Percentiles rank a stretch among this genome's conserved stretches.
Evolutionary conservation across 2,329 filamentous ascomycete genomes (phyloP).

Genomic region (Capronia coronata): DNA sequence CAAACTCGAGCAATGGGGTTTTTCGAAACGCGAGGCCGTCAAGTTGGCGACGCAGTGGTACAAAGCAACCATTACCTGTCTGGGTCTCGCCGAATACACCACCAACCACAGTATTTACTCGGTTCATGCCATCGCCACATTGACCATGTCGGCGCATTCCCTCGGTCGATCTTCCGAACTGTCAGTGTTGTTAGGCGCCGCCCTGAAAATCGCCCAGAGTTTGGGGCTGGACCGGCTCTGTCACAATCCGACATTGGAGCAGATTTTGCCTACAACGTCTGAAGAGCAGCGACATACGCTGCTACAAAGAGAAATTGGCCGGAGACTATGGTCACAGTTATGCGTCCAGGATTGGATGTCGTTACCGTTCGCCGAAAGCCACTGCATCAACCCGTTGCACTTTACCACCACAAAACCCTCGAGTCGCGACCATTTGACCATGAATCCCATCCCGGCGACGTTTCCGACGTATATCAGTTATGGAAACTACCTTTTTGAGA

Average conservation of each 20-base stretch:
- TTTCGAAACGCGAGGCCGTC: constrained; percentile 37
- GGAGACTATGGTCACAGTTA: constrained; percentile 37
- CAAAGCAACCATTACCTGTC: constrained; percentile 40
- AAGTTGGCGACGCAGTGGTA: constrained; percentile 43
- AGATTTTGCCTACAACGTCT: constrained; percentile 9
- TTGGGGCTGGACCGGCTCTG: constrained; percentile 42
- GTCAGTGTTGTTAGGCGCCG: constrained; percentile 42
- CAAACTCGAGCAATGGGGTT: constrained; percentile 40
- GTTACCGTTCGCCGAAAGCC: constrained; percentile 37
- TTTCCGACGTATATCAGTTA: constrained; percentile 35
- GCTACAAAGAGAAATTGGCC: constrained; percentile 32
- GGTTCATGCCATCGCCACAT: constrained; percentile 43
- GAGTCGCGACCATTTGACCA: constrained; percentile 35
- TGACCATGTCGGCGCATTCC: constrained; percentile 47
- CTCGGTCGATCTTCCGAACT: constrained; percentile 46
- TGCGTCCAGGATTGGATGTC: constrained; percentile 42
- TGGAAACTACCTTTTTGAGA: constrained; percentile 36
- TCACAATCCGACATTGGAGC: constrained; percentile 17
- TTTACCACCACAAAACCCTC: constrained; percentile 34
- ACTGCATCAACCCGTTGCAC: constrained; percentile 34
- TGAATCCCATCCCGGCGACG: constrained; percentile 17
- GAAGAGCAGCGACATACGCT: constrained; percentile 10
- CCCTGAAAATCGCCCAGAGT: constrained; percentile 44
- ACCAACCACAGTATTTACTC: constrained; percentile 38
- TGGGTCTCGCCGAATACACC: constrained; percentile 44